Evolutionary conservation across 176 grass and related monocot genomes (phyloP).

Genomic region (Eleusine coracana): DNA sequence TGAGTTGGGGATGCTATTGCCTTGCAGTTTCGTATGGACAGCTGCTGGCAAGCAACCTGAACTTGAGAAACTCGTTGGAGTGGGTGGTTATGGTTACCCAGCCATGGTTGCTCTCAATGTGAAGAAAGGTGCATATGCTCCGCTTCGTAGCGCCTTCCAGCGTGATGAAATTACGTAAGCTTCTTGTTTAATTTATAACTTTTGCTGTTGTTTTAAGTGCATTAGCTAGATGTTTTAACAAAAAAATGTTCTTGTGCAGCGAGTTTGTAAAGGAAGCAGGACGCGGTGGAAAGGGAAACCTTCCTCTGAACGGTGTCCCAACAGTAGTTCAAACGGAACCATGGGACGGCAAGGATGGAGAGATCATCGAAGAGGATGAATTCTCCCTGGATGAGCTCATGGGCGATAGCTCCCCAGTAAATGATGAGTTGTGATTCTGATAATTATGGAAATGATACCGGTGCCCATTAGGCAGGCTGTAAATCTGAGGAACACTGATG

Average conservation of each 20-base stretch:
- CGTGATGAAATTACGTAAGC: constrained; percentile 75
- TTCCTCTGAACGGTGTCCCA: constrained; percentile 61
- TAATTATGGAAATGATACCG: constrained; percentile 11
- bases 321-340: constrained; percentile 67
- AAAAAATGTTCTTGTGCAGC: constrained; percentile 44
- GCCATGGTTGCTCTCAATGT: constrained; percentile 95
- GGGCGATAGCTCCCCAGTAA: constrained; percentile 55
- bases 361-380: constrained; percentile 89
- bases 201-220: neutral
- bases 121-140: constrained; percentile 88
- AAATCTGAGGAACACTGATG: constrained; percentile 47
- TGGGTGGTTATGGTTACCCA: constrained; percentile 95
- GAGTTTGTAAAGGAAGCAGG: constrained; percentile 97
- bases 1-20: constrained; percentile 17
- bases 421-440: constrained; percentile 83
- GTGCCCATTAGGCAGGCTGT: constrained; percentile 33
- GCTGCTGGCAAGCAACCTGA: constrained; percentile 86
- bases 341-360: constrained; percentile 97
- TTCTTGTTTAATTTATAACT: neutral
- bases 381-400: constrained; percentile 96
- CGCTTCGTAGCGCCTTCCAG: constrained; percentile 86
- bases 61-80: constrained; percentile 87
- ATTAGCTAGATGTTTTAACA: neutral
- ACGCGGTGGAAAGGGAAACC: constrained; percentile 85
- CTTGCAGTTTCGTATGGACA: constrained; percentile 86